Evolutionary conservation across 257 asterid species (phyloP), one percentile per base, ranked within the genome.

Genomic region (Datura wrightii): DNA sequence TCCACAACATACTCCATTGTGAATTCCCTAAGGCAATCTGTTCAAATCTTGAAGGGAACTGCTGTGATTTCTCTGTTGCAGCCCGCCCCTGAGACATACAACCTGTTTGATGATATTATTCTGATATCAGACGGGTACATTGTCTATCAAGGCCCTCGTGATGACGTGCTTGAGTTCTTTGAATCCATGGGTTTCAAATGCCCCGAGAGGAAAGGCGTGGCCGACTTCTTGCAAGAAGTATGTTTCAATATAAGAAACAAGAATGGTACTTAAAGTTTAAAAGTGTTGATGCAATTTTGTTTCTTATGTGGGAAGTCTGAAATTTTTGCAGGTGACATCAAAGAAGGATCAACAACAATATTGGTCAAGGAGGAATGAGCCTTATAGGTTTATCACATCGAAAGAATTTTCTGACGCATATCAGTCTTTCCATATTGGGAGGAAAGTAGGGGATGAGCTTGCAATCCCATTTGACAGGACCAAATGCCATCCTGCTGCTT

Each of bases 401-500:
- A 65, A 53, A 24, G 93, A 90, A 42, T 93, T 93, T 37, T 90
- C 89, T 0, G 93, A 92, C 72, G 92, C 94, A 0, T 91, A 74
- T 72, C 88, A 85, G 42, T 87, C 90, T 42, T 87, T 84, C 78
- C 58, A 5, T n/a, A 54, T 84, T 46, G 97, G 95, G 2, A 81
- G 88, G 74, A 87, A 58, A 39, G 56, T 90, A 0, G 86, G 83
- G 14, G 92, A 90, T 6, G 94, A 94, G 82, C 92, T 94, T 52
- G 93, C 90, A 46, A 80, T 55, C 56, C 92, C 95, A 18, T 92
- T 85, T 18, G 95, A 94, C 60, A 94, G 84, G 91, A 93, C 80
- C 80, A 92, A 89, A 89, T 89, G 89, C 86, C 98, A 94, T 84
- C 97, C 95, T 4, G 97, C 97, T 2, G 96, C 97, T 85, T 87